phyloP scores from a whole-genome alignment of 805 yeast genomes.

The Priceomyces fermenticarens region DNA sequence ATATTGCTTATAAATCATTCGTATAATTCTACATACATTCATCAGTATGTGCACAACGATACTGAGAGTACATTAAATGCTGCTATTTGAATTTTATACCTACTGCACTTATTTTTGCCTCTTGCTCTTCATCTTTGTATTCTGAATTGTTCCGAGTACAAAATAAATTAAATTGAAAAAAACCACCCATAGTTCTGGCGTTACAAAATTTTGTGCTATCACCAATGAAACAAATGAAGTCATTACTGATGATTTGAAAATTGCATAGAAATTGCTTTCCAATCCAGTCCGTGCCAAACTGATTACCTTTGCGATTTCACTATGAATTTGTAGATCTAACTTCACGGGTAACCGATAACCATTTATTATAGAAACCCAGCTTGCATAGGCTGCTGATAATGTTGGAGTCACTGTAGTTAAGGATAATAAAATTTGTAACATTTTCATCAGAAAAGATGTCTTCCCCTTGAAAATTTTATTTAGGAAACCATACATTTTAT shows the following conservation, averaged over 20 bases:
- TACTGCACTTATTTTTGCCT: constrained; percentile 8
- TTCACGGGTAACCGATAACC: constrained; percentile 17
- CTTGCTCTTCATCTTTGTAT: constrained; percentile 47
- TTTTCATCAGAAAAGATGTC: constrained; percentile 33
- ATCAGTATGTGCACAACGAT: no score
- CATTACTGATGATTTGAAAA: constrained; percentile 52
- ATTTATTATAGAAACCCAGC: constrained; percentile 54
- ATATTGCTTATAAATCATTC: no score
- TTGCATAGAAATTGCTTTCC: constrained; percentile 41
- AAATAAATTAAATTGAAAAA: constrained; percentile 59
- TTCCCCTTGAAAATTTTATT: constrained; percentile 43
- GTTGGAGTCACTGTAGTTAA: constrained; percentile 57
- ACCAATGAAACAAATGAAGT: constrained; percentile 51
- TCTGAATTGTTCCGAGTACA: constrained; percentile 60
- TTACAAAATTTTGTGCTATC: constrained; percentile 54
- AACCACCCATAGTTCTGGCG: constrained; percentile 63
- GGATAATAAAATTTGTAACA: constrained; percentile 50
- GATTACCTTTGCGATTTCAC: constrained; percentile 15
- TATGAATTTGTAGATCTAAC: constrained; percentile 3
- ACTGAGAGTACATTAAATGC: no score
- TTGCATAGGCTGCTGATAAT: constrained; percentile 45
- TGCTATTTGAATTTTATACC: constrained; percentile 1
- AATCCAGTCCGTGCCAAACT: constrained; percentile 29
- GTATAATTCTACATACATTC: no score
- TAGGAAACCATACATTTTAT: constrained; percentile 47